phyloP scores from a whole-genome alignment of 768 basidiomycete genomes.

The Astraeus odoratus region DNA sequence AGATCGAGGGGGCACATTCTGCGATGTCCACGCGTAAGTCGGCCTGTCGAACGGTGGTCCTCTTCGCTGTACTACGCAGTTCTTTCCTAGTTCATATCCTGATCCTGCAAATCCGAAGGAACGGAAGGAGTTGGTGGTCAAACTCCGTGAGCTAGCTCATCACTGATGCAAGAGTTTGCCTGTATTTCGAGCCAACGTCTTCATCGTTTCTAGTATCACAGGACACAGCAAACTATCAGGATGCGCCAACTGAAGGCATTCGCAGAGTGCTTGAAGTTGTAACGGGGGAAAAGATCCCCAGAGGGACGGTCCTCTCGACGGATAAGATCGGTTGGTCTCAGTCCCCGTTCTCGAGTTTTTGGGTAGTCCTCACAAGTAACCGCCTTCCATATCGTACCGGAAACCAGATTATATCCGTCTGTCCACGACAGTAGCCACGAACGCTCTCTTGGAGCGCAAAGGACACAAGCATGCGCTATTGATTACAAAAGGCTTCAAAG shows the following conservation, averaged over 20 bases:
- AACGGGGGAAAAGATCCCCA: constrained; percentile 58
- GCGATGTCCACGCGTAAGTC: constrained; percentile 77
- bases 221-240: constrained; percentile 80
- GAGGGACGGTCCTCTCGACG: constrained; percentile 62
- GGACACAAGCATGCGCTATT: constrained; percentile 87
- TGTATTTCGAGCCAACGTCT: neutral
- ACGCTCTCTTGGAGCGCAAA: constrained; percentile 91
- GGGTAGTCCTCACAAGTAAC: neutral
- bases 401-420: constrained; percentile 78
- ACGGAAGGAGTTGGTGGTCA: constrained; percentile 80
- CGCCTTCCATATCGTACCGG: neutral
- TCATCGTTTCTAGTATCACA: constrained; percentile 79
- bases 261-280: constrained; percentile 77
- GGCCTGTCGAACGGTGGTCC: neutral
- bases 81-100: constrained; percentile 56
- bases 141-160: constrained; percentile 55
- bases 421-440: constrained; percentile 94
- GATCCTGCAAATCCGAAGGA: constrained; percentile 55
- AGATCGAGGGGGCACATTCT: constrained; percentile 89
- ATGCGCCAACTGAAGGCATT: constrained; percentile 94
- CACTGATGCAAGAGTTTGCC: neutral
- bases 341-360: neutral
- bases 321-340: constrained; percentile 65
- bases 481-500: constrained; percentile 88
- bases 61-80: neutral